These are phyloP conservation scores for Guadua angustifolia DNA, from an alignment of 176 grass and related monocot species.

Conservation along the genomic window DNA sequence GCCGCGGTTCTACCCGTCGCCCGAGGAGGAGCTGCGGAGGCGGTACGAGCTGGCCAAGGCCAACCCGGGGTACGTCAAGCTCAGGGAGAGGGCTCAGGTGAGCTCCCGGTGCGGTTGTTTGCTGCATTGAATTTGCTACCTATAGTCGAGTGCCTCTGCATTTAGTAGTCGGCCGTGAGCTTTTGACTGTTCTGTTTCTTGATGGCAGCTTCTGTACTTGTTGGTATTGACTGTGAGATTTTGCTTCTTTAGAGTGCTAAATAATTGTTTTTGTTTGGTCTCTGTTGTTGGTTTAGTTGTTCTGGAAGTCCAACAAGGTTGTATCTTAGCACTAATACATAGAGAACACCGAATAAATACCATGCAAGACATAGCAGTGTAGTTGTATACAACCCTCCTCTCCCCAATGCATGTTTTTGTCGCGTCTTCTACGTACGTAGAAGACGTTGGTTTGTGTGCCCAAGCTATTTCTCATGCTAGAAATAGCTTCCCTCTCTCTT, in stretches of 20 bases:
- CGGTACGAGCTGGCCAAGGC: constrained; percentile 72
- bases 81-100: constrained; percentile 68
- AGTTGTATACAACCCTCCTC: no score
- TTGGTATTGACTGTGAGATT: constrained; percentile 16
- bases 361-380: no score
- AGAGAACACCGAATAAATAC: no score
- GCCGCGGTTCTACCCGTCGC: constrained; percentile 77
- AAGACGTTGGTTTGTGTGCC: no score
- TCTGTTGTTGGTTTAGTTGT: background rate
- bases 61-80: constrained; percentile 69
- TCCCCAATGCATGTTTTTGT: no score
- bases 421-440: no score
- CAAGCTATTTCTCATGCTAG: no score
- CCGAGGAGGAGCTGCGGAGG: constrained; percentile 70
- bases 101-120: background rate
- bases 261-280: constrained; percentile 4
- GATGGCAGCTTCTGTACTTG: background rate
- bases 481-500: no score
- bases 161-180: background rate
- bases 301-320: constrained; percentile 1
- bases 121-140: background rate
- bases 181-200: constrained; percentile 18
- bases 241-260: background rate
- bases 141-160: background rate
- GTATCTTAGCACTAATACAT: background rate